Evolutionary conservation across 495 filamentous ascomycete genomes (phyloP).

Genomic region (Daldinia bambusicola): DNA sequence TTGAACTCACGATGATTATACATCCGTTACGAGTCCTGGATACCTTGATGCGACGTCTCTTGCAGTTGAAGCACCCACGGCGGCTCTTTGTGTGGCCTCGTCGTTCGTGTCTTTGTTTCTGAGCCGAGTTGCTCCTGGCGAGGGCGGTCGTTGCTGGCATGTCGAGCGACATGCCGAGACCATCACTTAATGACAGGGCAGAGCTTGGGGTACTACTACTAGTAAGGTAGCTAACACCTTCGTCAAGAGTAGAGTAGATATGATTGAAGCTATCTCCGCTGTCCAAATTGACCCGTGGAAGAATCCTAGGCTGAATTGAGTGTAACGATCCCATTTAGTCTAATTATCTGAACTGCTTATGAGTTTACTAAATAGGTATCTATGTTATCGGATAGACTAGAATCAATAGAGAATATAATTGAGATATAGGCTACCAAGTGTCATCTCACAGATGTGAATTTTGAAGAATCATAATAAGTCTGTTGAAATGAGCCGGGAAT

Average conservation of each 20-base stretch:
- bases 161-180: slow-evolving; percentile 13
- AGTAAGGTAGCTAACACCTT: slow-evolving; percentile 48
- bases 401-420: background rate
- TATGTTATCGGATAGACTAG: slow-evolving; percentile 4
- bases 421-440: too few relatives aligned
- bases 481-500: slow-evolving; percentile 18
- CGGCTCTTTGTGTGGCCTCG: slow-evolving; percentile 69
- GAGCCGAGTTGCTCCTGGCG: slow-evolving; percentile 16
- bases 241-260: slow-evolving; percentile 47
- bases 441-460: background rate
- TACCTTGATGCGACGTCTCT: slow-evolving; percentile 69
- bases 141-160: slow-evolving; percentile 18
- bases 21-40: background rate
- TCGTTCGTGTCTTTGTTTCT: slow-evolving; percentile 53
- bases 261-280: slow-evolving; percentile 46
- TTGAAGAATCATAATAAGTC: slow-evolving; percentile 3
- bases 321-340: slow-evolving; percentile 40
- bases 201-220: slow-evolving; percentile 44
- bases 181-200: slow-evolving; percentile 26
- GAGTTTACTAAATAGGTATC: background rate
- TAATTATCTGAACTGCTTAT: background rate
- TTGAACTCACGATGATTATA: background rate
- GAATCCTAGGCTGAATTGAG: slow-evolving; percentile 29
- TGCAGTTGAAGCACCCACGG: slow-evolving; percentile 73
- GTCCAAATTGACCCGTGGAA: slow-evolving; percentile 43